phyloP scores from a whole-genome alignment of 2,329 filamentous ascomycete genomes.

The Lasiodiplodia sp. region DNA sequence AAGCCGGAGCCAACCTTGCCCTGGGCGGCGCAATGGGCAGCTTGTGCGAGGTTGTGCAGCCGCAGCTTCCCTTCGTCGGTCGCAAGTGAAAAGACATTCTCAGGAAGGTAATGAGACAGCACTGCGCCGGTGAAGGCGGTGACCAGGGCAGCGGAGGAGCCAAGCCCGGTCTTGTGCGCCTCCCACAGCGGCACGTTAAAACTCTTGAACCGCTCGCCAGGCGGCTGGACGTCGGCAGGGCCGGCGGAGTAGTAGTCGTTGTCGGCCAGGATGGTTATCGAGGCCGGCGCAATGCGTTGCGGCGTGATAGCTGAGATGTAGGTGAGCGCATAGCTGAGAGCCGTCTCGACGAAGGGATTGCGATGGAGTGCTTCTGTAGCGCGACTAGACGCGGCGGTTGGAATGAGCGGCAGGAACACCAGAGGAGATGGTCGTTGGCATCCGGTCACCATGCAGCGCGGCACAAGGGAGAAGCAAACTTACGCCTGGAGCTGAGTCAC shows the following conservation, averaged over 20 bases:
- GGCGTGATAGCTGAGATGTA: conserved; percentile 69
- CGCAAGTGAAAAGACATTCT: conserved; percentile 62
- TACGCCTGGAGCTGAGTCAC: conserved; percentile 82
- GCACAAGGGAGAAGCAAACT: conserved; percentile 51
- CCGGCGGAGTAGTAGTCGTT: conserved; percentile 89
- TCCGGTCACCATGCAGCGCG: conserved; percentile 1
- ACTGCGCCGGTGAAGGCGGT: conserved; percentile 83
- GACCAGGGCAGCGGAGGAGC: conserved; percentile 92
- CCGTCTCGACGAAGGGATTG: conserved; percentile 93
- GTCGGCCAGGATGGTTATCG: conserved; percentile 89
- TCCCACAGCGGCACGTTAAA: conserved; percentile 78
- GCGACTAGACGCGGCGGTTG: conserved; percentile 28
- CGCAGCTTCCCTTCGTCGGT: conserved; percentile 63
- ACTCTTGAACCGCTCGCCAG: conserved; percentile 69
- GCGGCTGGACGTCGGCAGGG: conserved; percentile 38
- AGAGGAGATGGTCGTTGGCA: conserved; percentile 17
- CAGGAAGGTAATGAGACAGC: conserved; percentile 75
- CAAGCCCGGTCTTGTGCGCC: conserved; percentile 94
- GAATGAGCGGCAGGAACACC: conserved; percentile 29
- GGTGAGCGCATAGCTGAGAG: conserved; percentile 84
- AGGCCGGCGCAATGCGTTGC: conserved; percentile 66
- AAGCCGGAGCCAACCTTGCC: conserved; percentile 97
- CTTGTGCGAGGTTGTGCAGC: conserved; percentile 93
- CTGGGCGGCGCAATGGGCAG: conserved; percentile 92
- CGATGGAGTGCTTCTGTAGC: conserved; percentile 53